Evolutionary conservation across 192 early-diverging fungal species (phyloP).

Genomic region (Coemansia sp.): DNA sequence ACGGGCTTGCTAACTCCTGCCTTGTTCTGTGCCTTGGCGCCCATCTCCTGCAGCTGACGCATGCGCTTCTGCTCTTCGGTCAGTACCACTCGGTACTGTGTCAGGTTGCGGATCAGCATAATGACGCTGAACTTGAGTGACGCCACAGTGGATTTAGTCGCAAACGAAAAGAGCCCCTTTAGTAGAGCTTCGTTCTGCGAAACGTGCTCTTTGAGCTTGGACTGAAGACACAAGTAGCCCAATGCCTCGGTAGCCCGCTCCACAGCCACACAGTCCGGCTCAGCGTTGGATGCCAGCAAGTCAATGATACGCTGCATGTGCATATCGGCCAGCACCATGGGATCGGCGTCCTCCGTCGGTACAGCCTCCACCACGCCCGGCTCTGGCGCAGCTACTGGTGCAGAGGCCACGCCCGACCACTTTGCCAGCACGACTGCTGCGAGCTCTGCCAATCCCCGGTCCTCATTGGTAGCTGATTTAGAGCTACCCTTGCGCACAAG

Average conservation of each 20-base stretch:
- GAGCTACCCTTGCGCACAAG: slow-evolving; percentile 54
- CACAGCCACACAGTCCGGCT: slow-evolving; percentile 32
- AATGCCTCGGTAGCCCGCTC: slow-evolving; percentile 75
- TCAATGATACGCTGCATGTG: slow-evolving; percentile 27
- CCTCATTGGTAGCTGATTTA: slow-evolving; percentile 19
- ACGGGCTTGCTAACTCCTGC: neutral
- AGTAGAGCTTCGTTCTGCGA: slow-evolving; percentile 60
- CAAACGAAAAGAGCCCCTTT: slow-evolving; percentile 56
- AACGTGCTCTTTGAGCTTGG: slow-evolving; percentile 69
- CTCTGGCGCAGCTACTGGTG: slow-evolving; percentile 25
- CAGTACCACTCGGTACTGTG: slow-evolving; percentile 63
- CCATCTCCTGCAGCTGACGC: slow-evolving; percentile 70
- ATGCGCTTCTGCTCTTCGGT: slow-evolving; percentile 80
- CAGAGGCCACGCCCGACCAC: slow-evolving; percentile 51
- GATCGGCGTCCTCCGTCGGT: slow-evolving; percentile 20
- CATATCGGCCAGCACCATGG: slow-evolving; percentile 33
- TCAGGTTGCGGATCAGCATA: slow-evolving; percentile 77
- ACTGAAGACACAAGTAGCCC: slow-evolving; percentile 74
- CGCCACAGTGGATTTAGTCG: slow-evolving; percentile 46
- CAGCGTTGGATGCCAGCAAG: slow-evolving; percentile 16
- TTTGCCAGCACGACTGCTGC: slow-evolving; percentile 67
- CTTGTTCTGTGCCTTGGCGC: slow-evolving; percentile 42
- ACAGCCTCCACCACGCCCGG: slow-evolving; percentile 1
- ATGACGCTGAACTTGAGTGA: slow-evolving; percentile 70
- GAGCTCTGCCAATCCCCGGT: slow-evolving; percentile 54